Evolutionary conservation across 1,284 basidiomycete species (phyloP).

Genomic region (Cronartium ribicola): DNA sequence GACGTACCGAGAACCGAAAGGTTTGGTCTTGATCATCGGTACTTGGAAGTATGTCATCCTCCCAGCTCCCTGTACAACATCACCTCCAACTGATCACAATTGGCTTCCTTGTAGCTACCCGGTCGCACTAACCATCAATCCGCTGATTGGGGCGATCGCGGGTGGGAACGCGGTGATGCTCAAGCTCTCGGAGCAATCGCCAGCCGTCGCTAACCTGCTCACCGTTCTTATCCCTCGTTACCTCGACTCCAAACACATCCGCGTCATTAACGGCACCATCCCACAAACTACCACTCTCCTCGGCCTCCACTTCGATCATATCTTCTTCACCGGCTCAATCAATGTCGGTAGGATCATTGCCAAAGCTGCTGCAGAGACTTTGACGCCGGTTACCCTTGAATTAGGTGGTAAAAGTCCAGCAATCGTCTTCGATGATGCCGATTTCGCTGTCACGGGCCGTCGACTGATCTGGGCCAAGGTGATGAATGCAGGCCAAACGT

Average conservation of each 20-base stretch:
- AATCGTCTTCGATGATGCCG: slow-evolving; percentile 52
- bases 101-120: slow-evolving; percentile 22
- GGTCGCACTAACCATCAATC: slow-evolving; percentile 49
- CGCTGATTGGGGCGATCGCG: slow-evolving; percentile 53
- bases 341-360: slow-evolving; percentile 53
- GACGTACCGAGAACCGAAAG: slow-evolving; percentile 53
- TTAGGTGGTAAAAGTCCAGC: slow-evolving; percentile 54
- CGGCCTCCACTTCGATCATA: slow-evolving; percentile 53
- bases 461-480: slow-evolving; percentile 53
- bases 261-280: slow-evolving; percentile 52
- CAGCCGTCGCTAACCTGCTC: slow-evolving; percentile 50
- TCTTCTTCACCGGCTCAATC: slow-evolving; percentile 53
- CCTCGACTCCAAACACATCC: slow-evolving; percentile 51
- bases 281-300: slow-evolving; percentile 51
- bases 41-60: slow-evolving; percentile 50
- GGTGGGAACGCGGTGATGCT: slow-evolving; percentile 53
- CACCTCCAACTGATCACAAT: slow-evolving; percentile 25
- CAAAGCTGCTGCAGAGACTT: slow-evolving; percentile 52
- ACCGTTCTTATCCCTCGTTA: slow-evolving; percentile 51
- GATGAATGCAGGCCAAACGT: slow-evolving; percentile 52
- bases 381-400: slow-evolving; percentile 52
- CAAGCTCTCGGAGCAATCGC: slow-evolving; percentile 51
- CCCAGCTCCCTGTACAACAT: too few relatives aligned
- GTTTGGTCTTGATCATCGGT: slow-evolving; percentile 52
- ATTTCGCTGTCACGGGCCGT: slow-evolving; percentile 51